Percentiles rank a stretch among this genome's conserved stretches.
These are phyloP conservation scores for Xylaria scruposa DNA, from an alignment of 495 filamentous ascomycete genomes.

Conservation along the genomic window DNA sequence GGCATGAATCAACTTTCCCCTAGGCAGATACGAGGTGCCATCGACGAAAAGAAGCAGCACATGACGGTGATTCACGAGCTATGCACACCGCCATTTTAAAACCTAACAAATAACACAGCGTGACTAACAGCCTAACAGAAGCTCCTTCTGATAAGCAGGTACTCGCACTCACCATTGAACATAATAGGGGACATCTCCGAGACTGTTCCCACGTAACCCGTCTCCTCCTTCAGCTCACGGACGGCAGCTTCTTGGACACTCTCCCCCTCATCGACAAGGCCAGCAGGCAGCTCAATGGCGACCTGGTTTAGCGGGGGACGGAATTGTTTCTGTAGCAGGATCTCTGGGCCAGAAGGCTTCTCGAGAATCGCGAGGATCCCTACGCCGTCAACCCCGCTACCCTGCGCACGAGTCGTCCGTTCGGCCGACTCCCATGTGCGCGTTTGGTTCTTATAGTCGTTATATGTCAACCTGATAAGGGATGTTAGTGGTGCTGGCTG, in stretches of 20 bases:
- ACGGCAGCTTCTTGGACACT: conserved; percentile 79
- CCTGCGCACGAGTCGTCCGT: conserved; percentile 71
- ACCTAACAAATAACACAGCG: background rate
- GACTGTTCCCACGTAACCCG: conserved; percentile 80
- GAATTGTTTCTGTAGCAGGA: conserved; percentile 88
- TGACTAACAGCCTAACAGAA: background rate
- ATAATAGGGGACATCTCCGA: conserved; percentile 75
- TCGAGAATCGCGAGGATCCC: conserved; percentile 88
- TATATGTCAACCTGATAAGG: conserved; percentile 67
- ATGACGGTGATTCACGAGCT: background rate
- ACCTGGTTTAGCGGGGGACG: conserved; percentile 81
- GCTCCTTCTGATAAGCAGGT: background rate
- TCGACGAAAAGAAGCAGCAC: background rate
- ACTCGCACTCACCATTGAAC: conserved; percentile 74
- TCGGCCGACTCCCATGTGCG: conserved; percentile 86
- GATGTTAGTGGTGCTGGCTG: background rate
- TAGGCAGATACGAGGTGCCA: background rate
- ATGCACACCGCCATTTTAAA: background rate
- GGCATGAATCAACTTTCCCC: background rate
- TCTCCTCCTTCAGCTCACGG: conserved; percentile 93
- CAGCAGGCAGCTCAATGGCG: conserved; percentile 84
- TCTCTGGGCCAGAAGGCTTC: conserved; percentile 71
- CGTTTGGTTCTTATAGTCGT: conserved; percentile 69
- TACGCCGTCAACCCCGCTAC: conserved; percentile 82
- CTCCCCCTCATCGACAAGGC: conserved; percentile 83